Base-by-base conservation (phyloP, 2,329 filamentous ascomycete genomes). In the Teratosphaeria epicoccoides region DNA sequence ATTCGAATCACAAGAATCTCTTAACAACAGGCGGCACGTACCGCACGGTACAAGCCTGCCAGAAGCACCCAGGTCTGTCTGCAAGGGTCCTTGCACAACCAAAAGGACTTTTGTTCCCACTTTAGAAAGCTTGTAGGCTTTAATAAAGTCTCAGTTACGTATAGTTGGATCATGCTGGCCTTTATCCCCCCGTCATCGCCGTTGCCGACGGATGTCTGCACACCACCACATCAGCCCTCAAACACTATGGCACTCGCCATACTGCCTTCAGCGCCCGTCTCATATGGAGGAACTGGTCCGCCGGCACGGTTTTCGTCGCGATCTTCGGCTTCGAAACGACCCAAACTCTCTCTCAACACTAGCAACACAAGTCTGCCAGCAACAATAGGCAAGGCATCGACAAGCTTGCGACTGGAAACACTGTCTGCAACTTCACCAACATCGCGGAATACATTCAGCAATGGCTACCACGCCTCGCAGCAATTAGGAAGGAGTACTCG, bases 311-410 rank as follows among this genome's bases (percentile, higher is more conserved):
- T 56, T 24, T 37, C 55, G 24, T 49, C 56, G 29, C 52, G 54
- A 50, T 54, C 61, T 52, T 55, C 64, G 51, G 55, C 60, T 12
- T 54, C 61, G n/a, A 69, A 68, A 57, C 70, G 78, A 54, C 81
- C 81, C 1, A 82, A 81, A 66, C 72, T 84, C 48, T 79, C 78
- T 37, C 71, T 84, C 49, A 78, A 83, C 68, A 83, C 81, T 2
- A 51, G 58, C 24, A 70, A 72, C 33, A 69, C 73, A 48, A 59
- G 67, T 10, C 73, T 74, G 22, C 24, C 46, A 4, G 20, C 46
- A 20, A 28, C 46, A 12, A 80, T 79, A 63, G 77, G 76, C 52
- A 79, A 75, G 55, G 73, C 72, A 33, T 73, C 75, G n/a, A 76
- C 76, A 23, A 75, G 74, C 50, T 66, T 81, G 45, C 73, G 76